phyloP scores from a whole-genome alignment of 441 rosid genomes.

The Brassica balearica region DNA sequence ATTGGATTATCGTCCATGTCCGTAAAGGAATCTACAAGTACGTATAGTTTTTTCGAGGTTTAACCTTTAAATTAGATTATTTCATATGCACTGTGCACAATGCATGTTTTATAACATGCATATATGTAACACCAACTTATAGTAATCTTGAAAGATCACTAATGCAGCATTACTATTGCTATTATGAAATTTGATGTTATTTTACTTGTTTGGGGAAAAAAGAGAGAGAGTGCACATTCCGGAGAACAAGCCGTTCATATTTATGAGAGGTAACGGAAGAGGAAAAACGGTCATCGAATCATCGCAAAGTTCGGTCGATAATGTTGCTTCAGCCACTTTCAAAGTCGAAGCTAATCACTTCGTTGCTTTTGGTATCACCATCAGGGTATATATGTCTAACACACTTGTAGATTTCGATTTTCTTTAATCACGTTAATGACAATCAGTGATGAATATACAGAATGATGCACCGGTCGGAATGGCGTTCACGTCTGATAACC shows the following conservation, averaged over 20 bases:
- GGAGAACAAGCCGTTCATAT: conserved; percentile 67
- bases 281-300: conserved; percentile 72
- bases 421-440: background rate
- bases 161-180: no score
- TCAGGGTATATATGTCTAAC: conserved; percentile 58
- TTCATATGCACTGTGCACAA: background rate
- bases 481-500: conserved; percentile 93
- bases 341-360: conserved; percentile 65
- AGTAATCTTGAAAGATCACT: no score
- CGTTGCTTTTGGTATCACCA: conserved; percentile 79
- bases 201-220: conserved; percentile 38
- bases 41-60: conserved; percentile 7
- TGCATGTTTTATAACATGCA: no score
- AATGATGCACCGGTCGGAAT: conserved; percentile 86
- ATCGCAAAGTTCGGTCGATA: conserved; percentile 61
- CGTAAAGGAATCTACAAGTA: conserved; percentile 87
- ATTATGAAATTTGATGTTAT: background rate
- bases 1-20: conserved; percentile 81
- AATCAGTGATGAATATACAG: conserved; percentile 44
- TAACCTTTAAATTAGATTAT: background rate
- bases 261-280: conserved; percentile 93
- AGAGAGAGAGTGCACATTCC: conserved; percentile 77
- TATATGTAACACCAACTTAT: no score
- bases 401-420: background rate
- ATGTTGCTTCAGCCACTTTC: conserved; percentile 77